Base-by-base conservation (phyloP, 352 stramenopile genomes). In the Thraustochytrium striatum region DNA sequence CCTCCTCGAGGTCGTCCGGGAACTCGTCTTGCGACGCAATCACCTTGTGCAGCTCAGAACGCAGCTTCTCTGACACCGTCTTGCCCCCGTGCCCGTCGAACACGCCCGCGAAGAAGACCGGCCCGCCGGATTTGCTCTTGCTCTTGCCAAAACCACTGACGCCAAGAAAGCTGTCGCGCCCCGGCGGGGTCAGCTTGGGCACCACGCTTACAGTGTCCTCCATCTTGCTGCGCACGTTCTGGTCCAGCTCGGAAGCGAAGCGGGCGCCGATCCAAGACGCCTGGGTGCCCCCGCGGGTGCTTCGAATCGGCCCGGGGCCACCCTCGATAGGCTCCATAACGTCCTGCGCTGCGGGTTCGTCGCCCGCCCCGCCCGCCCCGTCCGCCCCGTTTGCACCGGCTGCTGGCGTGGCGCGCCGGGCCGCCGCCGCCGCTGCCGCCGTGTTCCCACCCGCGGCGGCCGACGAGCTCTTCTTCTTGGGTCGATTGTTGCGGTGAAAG, bases 51-150 rank as follows among this genome's bases (percentile, higher is more conserved):
- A 96, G 81, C 57, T 91, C 85, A 3, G 89, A 85, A 61, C 93
- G 88, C 62, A 95, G 61, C 30, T 89, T 87, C 61, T 89, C 83
- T 55, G 89, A 86, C n/a, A 89, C 93, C 30, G 89, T 87, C 2
- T 89, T 86, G 53, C 91, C 91, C 69, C 92, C 93, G 83, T 95
- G 91, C 38, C 91, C 91, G 53, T 96, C 91, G 62, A 92, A 95
- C 0, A 96, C 88, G 0, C 33, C 70, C 11, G 70, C 70, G 58
- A 79, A 80, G 33, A 80, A 80, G 30, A 7, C 11, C 5, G 33
- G 39, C 13, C 39, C 36, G 3, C 61, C 21, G 32, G 39, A 36
- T 13, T 72, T 61, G 39, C 32, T 55, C 3, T 5, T 53, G 28
- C 35, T 53, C n/a, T n/a, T n/a, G n/a, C n/a, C n/a, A n/a, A n/a